Base-by-base conservation (phyloP, 331 rosid species). In the Cydonia oblonga region DNA sequence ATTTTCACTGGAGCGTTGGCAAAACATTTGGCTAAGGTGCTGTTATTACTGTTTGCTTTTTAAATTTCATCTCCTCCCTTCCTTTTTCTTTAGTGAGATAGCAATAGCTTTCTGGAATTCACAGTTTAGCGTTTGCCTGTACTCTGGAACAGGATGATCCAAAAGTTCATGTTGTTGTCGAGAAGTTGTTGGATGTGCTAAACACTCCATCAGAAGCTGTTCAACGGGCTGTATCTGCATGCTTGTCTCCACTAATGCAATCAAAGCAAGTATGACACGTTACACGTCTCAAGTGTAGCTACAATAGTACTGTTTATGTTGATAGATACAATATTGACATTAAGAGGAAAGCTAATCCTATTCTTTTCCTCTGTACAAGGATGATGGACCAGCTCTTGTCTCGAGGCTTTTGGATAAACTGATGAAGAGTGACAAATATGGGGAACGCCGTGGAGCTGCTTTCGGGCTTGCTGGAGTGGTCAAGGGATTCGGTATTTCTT, bases 131-230 rank as follows among this genome's bases (percentile, higher is more conserved):
- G 15, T 73, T 69, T 42, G 15, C 77, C 59, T 62, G 32, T 69
- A 38, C 76, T 46, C 51, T 68, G 68, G 76, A 76, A 69, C 90
- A 93, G 98, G 92, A 91, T 70, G 98, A 93, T 78, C 96, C 97
- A 42, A 93, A 89, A 85, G 97, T 93, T 73, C 90, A 89, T 69
- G 70, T 96, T 67, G 98, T 91, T 72, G 95, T 93, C 72, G 98
- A 93, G 56, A 93, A 93, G 76, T 81, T 93, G 83, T 84, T 93
- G 89, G 98, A 93, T 78, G 98, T 93, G 58, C 63, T 93, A 64
- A 93, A 91, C 73, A 93, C 98, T 76, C 98, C 98, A 35, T 91
- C 98, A 23, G 98, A 93, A 85, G 96, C 98, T 82, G 98, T 93
- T 85, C 98, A 93, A 82, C 90, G 98, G 61, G 98, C 98, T 4